Evolutionary conservation across 345 rosid genomes (phyloP), one percentile per base, ranked within the genome.

Genomic region (Dipteronia sinensis): DNA sequence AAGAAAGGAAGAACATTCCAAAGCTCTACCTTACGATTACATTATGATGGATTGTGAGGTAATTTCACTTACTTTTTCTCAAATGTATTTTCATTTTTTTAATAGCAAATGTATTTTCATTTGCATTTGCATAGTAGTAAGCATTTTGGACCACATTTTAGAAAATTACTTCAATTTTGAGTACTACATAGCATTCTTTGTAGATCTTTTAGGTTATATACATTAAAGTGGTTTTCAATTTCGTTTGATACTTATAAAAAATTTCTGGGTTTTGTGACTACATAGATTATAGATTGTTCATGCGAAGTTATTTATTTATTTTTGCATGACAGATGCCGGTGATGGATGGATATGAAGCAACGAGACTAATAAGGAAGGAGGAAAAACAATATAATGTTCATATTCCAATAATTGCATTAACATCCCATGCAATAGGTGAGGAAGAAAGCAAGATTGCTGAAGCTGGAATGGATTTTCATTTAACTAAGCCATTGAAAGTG

Each of bases 21-120:
- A 8, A 20, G 20, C 64, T 10, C 51, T 69, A 10, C 84, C 77
- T 55, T 85, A 77, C 15, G 83, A 85, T 72, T 77, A 22, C 40
- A 80, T 85, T 25, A 67, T 85, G 59, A 85, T 85, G 87, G 87
- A 85, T 19, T 85, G 85, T 44, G 79, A 82, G 85, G 87, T 82
- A 74, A 10, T 3, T 23, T 9, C 19, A 3, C 55, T 10, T 27
- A 61, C 38, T 34, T 11, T 2, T 4, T 53, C 49, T 23, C 40
- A 9, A 29, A 47, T 13, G 55, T 13, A 9, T 25, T 12, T 49
- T 67, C 34, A 10, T 46, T 22, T 76, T 5, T 4, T 3, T 34
- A 34, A 34, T 34, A 34, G 6, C 27, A 27, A 27, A 27, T 27
- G 27, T 27, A 27, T 27, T 27, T 27, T 27, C 27, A 27, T 27